These are phyloP conservation scores for Pulveroboletus sp. DNA, from an alignment of 768 basidiomycete genomes.

Conservation along the genomic window DNA sequence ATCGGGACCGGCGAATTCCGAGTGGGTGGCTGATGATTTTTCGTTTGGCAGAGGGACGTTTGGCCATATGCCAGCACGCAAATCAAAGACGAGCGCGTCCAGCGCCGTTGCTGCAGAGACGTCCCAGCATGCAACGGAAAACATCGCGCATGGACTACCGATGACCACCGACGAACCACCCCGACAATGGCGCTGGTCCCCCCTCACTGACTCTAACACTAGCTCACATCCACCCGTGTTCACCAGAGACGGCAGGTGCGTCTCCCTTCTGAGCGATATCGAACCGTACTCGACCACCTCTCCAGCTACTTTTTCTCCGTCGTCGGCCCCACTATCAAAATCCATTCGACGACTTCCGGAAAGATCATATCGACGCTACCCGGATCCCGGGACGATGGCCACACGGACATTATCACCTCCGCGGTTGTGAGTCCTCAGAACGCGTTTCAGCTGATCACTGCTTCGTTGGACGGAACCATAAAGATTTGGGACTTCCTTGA, in stretches of 20 bases:
- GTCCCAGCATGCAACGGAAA: slow-evolving; percentile 7
- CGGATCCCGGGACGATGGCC: slow-evolving; percentile 38
- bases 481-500: slow-evolving; percentile 95
- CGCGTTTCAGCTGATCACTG: slow-evolving; percentile 84
- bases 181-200: slow-evolving; percentile 54
- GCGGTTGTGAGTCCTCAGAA: slow-evolving; percentile 80
- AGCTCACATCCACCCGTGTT: slow-evolving; percentile 71
- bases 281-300: slow-evolving; percentile 8
- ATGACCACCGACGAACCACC: slow-evolving; percentile 2
- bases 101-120: slow-evolving; percentile 27
- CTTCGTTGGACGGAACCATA: slow-evolving; percentile 76
- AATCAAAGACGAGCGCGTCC: slow-evolving; percentile 43
- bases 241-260: slow-evolving; percentile 83
- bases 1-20: slow-evolving; percentile 22
- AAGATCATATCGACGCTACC: slow-evolving; percentile 81
- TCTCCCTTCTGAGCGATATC: slow-evolving; percentile 10
- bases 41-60: slow-evolving; percentile 10
- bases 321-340: slow-evolving; percentile 75
- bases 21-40: slow-evolving; percentile 21
- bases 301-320: slow-evolving; percentile 86
- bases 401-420: slow-evolving; percentile 59
- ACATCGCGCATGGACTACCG: slow-evolving; percentile 15
- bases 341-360: slow-evolving; percentile 75
- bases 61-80: slow-evolving; percentile 36
- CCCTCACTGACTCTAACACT: slow-evolving; percentile 62